Conservation (phyloP, 495 filamentous ascomycete species). For the Hypoxylon trugodes region DNA sequence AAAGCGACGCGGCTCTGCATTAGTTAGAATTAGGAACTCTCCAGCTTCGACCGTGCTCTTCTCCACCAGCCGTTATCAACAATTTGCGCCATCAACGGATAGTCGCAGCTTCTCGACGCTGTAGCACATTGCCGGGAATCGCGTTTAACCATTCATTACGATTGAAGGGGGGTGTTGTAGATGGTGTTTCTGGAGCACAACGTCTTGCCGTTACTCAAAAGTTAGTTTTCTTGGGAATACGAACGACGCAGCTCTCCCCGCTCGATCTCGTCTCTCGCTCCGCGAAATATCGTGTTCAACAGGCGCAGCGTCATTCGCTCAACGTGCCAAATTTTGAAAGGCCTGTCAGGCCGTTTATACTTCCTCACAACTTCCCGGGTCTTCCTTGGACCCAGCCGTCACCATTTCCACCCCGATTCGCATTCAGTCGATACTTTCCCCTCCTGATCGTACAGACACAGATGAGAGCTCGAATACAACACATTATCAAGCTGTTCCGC, state of each 20-base stretch:
- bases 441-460: conserved; percentile 51
- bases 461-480: conserved; percentile 47
- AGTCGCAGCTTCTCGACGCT: conserved; percentile 38
- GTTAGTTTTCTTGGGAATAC: conserved; percentile 16
- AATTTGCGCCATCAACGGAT: conserved; percentile 32
- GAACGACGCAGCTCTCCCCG: conserved; percentile 11
- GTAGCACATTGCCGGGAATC: conserved; percentile 35
- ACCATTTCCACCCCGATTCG: conserved; percentile 60
- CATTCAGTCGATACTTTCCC: conserved; percentile 60
- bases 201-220: conserved; percentile 29
- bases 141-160: conserved; percentile 21
- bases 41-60: neutral
- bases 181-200: conserved; percentile 22
- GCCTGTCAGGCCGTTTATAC: conserved; percentile 24
- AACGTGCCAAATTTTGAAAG: conserved; percentile 23
- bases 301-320: conserved; percentile 29
- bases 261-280: neutral
- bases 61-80: conserved; percentile 16
- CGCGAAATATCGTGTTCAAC: conserved; percentile 23
- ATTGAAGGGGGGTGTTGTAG: conserved; percentile 7
- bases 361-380: conserved; percentile 26
- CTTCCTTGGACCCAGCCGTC: conserved; percentile 51
- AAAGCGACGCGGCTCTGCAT: conserved; percentile 15
- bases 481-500: conserved; percentile 42
- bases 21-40: neutral